These are phyloP conservation scores for Lodderomyces oxycetoniae DNA, from an alignment of 1,139 yeast genomes.

Conservation along the genomic window DNA sequence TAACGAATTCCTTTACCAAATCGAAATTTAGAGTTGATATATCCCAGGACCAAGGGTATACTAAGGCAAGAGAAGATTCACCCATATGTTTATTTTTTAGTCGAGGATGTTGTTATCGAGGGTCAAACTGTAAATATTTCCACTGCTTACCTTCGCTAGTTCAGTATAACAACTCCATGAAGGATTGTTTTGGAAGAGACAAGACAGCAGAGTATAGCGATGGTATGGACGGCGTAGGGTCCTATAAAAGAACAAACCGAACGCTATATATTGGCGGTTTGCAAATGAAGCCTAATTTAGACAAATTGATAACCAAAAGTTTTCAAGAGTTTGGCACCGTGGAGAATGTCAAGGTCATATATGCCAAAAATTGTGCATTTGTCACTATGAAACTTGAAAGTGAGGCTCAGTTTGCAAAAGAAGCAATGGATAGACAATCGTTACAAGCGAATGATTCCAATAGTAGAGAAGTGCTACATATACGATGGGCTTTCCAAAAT, in stretches of 20 bases:
- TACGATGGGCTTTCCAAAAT: constrained; percentile 65
- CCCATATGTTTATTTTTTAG: constrained; percentile 81
- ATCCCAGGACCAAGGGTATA: constrained; percentile 65
- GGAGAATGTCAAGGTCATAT: constrained; percentile 61
- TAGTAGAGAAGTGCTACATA: constrained; percentile 54
- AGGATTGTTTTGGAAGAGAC: constrained; percentile 93
- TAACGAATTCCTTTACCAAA: constrained; percentile 18
- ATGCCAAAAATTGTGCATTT: constrained; percentile 70
- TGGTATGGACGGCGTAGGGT: constrained; percentile 94
- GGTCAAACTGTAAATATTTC: constrained; percentile 66
- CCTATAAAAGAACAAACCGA: constrained; percentile 62
- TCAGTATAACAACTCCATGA: constrained; percentile 48
- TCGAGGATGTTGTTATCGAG: constrained; percentile 80
- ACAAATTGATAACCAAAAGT: constrained; percentile 34
- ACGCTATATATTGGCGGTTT: constrained; percentile 79
- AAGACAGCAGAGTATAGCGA: constrained; percentile 78
- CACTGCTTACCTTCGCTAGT: constrained; percentile 65
- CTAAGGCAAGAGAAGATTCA: constrained; percentile 52
- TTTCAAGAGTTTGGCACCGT: constrained; percentile 78
- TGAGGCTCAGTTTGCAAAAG: constrained; percentile 91
- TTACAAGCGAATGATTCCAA: constrained; percentile 22
- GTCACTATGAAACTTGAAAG: constrained; percentile 63
- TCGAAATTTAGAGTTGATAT: constrained; percentile 54
- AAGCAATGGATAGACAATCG: constrained; percentile 83
- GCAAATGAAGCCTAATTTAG: constrained; percentile 26